Evolutionary conservation across 345 rosid genomes (phyloP).

Genomic region (Carallia pectinifolia): DNA sequence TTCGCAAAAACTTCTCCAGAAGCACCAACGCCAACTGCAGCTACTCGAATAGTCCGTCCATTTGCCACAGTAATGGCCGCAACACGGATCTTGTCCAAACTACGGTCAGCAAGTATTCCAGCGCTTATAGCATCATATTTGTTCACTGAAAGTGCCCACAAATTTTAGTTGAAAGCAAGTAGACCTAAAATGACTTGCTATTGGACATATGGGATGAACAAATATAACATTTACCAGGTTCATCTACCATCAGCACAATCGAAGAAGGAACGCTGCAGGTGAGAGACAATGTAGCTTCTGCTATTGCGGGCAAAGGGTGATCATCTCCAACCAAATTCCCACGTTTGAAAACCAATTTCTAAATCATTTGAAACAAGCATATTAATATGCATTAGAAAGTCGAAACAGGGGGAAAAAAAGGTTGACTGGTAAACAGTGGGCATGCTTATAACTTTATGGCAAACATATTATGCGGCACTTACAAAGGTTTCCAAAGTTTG

Average conservation of each 20-base stretch:
- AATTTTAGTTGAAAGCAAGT: slow-evolving; percentile 21
- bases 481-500: slow-evolving; percentile 63
- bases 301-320: slow-evolving; percentile 76
- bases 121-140: slow-evolving; percentile 50
- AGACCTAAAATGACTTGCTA: background rate
- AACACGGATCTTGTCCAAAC: slow-evolving; percentile 51
- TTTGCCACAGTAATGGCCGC: slow-evolving; percentile 79
- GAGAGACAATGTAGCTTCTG: slow-evolving; percentile 54
- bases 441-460: too few relatives aligned
- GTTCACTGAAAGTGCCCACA: slow-evolving; percentile 56
- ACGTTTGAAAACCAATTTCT: slow-evolving; percentile 72
- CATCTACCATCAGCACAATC: slow-evolving; percentile 72
- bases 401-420: background rate
- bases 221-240: slow-evolving; percentile 56
- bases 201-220: background rate
- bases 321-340: slow-evolving; percentile 77
- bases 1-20: slow-evolving; percentile 83
- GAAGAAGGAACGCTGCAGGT: slow-evolving; percentile 73
- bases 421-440: background rate
- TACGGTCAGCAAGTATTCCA: slow-evolving; percentile 56
- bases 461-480: too few relatives aligned
- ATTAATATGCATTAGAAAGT: slow-evolving; percentile 7
- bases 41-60: slow-evolving; percentile 74
- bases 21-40: slow-evolving; percentile 68
- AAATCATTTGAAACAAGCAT: slow-evolving; percentile 28